Evolutionary conservation across 257 asterid species (phyloP), one percentile per base, ranked within the genome.

Genomic region (Solanum okadae): DNA sequence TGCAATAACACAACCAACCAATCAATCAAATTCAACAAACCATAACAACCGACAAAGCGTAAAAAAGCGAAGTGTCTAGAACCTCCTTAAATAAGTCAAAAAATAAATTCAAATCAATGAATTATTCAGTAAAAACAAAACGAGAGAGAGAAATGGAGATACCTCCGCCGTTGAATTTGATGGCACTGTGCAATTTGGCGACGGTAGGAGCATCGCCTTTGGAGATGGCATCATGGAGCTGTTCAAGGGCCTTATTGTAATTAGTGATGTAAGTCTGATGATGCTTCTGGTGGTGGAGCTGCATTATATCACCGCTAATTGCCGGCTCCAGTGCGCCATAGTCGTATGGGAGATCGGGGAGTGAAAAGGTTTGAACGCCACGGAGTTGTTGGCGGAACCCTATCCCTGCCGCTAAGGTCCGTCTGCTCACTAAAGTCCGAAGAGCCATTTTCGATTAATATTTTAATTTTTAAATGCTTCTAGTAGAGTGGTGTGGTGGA

Each of bases 151-250:
- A 67, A 56, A 56, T 2, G n/a, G 22, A 13, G 31, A 72, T 67
- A 95, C 99, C 98, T 93, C 99, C 99, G 92, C 98, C 99, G 49
- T 96, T 96, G 90, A 96, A 96, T 90, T 95, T 96, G 95, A 96
- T 92, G 88, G 98, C 98, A 88, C 94, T 89, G 88, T 96, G 99
- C 92, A 96, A 90, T 94, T 96, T 95, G 92, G 93, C 96, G 34
- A 90, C 91, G 85, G 96, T 83, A 86, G 95, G 83, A 16, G 94
- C 91, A 34, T 96, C 99, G 25, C 96, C 98, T 88, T 92, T 93
- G 61, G 93, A 29, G 46, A 93, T 87, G 72, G 98, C 99, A 42
- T 90, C 89, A 79, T 94, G 93, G 61, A 96, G 98, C 92, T 95
- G 98, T 89, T 96, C 98, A 16, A 96, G 92, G 44, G 98, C 97